Evolutionary conservation across 352 stramenopile species (phyloP).

Genomic region (Blastocystis sp.): DNA sequence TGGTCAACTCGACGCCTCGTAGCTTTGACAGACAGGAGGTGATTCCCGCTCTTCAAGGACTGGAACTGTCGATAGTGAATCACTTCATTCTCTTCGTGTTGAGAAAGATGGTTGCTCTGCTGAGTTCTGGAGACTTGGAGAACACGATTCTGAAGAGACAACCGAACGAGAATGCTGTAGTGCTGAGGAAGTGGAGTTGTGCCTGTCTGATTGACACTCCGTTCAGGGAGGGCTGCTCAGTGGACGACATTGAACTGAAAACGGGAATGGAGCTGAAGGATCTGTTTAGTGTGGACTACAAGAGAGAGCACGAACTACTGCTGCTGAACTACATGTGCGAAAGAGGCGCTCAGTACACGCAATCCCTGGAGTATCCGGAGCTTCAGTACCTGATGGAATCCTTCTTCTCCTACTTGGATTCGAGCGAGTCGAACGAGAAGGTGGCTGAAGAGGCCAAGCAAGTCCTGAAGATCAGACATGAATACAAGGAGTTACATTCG

Average conservation of each 20-base stretch:
- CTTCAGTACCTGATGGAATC: neutral
- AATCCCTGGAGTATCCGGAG: neutral
- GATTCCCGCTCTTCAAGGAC: neutral
- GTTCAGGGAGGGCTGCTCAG: neutral
- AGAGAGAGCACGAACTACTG: neutral
- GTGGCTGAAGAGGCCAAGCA: neutral
- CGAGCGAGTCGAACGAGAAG: neutral
- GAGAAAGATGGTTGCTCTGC: neutral
- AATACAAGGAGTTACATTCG: neutral
- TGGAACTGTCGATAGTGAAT: neutral
- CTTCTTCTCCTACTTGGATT: neutral
- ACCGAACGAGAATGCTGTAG: neutral
- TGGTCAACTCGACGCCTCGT: neutral
- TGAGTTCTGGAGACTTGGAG: neutral
- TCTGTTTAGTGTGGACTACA: neutral
- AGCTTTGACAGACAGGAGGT: neutral
- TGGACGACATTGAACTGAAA: neutral
- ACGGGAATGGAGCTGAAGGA: neutral
- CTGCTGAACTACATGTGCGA: neutral
- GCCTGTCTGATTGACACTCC: neutral
- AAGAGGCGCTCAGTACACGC: neutral
- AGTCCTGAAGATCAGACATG: neutral
- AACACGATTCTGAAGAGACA: neutral
- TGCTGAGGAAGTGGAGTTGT: neutral
- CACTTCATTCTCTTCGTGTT: neutral